These are phyloP conservation scores for Arachis monticola DNA, from an alignment of 331 rosid species.

Conservation along the genomic window DNA sequence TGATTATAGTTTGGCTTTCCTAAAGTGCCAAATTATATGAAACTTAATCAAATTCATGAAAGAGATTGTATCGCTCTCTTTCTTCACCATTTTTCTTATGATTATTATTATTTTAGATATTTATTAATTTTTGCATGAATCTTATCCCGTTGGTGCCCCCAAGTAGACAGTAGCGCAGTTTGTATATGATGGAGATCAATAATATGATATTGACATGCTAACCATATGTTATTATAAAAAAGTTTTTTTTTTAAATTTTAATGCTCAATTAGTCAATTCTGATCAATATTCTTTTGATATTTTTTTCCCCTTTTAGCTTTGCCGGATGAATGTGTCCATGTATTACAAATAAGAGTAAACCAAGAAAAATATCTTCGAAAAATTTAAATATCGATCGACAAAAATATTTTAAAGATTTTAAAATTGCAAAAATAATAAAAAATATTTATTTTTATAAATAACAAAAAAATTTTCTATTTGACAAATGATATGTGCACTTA, in stretches of 20 bases:
- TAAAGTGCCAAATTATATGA: no score
- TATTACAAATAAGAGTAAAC: background rate
- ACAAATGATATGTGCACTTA: no score
- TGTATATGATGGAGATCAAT: conserved; percentile 7
- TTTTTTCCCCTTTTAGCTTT: background rate
- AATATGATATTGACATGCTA: conserved; percentile 15
- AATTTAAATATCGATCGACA: no score
- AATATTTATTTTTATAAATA: no score
- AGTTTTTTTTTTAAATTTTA: no score
- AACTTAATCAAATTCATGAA: background rate
- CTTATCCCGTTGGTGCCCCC: background rate
- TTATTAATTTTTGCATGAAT: background rate
- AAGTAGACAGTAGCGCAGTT: no score
- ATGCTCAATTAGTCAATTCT: background rate
- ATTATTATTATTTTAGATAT: no score
- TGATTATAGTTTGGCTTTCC: no score
- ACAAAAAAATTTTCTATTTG: no score
- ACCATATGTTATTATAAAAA: background rate
- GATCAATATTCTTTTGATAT: background rate
- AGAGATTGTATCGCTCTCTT: background rate
- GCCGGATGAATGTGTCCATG: background rate
- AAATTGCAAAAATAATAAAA: no score
- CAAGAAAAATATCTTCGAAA: no score
- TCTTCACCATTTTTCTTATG: background rate
- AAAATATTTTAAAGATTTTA: no score